Evolutionary conservation across 2,329 filamentous ascomycete species (phyloP).

Genomic region (Coniella vitis): DNA sequence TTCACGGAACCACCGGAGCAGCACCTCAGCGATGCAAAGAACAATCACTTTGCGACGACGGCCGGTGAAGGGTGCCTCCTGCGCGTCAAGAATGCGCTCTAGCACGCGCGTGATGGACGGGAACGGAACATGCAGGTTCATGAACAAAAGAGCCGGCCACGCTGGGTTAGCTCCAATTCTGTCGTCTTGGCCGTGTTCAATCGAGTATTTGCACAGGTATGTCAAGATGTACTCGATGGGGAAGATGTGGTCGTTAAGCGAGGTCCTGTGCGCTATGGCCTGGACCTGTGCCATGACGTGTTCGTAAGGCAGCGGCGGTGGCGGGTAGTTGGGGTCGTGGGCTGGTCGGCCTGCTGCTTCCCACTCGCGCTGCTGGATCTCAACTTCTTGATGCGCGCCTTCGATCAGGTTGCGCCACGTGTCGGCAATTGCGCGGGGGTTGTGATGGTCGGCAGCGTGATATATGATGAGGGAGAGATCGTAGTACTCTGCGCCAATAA

Average conservation of each 20-base stretch:
- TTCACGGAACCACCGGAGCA: constrained; percentile 44
- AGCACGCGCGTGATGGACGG: constrained; percentile 50
- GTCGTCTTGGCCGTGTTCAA: constrained; percentile 51
- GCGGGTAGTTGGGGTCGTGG: constrained; percentile 28
- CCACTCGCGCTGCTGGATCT: constrained; percentile 28
- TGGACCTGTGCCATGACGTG: constrained; percentile 57
- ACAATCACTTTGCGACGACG: constrained; percentile 42
- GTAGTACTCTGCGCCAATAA: constrained; percentile 81
- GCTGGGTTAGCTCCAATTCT: constrained; percentile 49
- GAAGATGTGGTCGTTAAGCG: constrained; percentile 60
- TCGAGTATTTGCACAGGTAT: constrained; percentile 55
- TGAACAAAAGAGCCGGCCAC: constrained; percentile 52
- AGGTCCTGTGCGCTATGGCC: constrained; percentile 58
- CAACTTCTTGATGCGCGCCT: constrained; percentile 55
- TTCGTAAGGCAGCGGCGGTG: constrained; percentile 58
- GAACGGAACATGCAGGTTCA: constrained; percentile 49
- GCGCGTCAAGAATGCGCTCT: constrained; percentile 50
- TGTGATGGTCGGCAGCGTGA: constrained; percentile 84
- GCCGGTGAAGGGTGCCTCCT: constrained; percentile 53
- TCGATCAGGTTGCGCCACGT: constrained; percentile 83
- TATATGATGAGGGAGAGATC: constrained; percentile 92
- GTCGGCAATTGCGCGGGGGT: constrained; percentile 71
- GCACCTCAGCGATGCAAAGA: constrained; percentile 45
- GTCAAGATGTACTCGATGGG: constrained; percentile 54
- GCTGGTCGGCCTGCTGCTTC: constrained; percentile 34